A percentile compares a stretch with the other conserved stretches of the same genome.
Evolutionary conservation across 2,329 filamentous ascomycete genomes (phyloP).

Genomic region (Hypoxylon sp.): DNA sequence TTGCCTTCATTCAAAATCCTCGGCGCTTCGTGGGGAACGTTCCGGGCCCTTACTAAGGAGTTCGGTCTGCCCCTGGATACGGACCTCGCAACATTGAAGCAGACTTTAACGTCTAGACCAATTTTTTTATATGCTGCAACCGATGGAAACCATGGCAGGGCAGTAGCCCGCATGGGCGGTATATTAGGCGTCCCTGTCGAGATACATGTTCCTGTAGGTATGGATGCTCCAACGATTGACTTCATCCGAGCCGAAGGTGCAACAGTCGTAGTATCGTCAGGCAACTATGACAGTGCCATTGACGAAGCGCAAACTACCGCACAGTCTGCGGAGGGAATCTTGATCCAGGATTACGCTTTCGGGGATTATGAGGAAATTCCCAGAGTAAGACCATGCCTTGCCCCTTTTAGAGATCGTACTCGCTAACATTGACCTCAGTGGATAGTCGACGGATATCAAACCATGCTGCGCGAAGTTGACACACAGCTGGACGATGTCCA

Average conservation of each 20-base stretch:
- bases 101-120: slow-evolving; percentile 38
- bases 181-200: slow-evolving; percentile 61
- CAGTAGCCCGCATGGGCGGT: slow-evolving; percentile 71
- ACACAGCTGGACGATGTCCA: slow-evolving; percentile 57
- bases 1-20: slow-evolving; percentile 74
- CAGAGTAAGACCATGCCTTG: slow-evolving; percentile 42
- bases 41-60: slow-evolving; percentile 59
- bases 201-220: slow-evolving; percentile 69
- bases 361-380: slow-evolving; percentile 72
- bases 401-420: too few relatives aligned
- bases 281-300: slow-evolving; percentile 71
- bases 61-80: slow-evolving; percentile 53
- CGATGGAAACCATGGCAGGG: slow-evolving; percentile 78
- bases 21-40: slow-evolving; percentile 76
- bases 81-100: slow-evolving; percentile 54
- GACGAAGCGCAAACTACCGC: slow-evolving; percentile 55
- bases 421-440: slow-evolving; percentile 53
- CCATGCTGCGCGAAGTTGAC: slow-evolving; percentile 73
- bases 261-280: slow-evolving; percentile 60
- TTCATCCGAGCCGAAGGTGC: slow-evolving; percentile 70
- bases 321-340: slow-evolving; percentile 53
- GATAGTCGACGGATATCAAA: slow-evolving; percentile 79
- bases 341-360: slow-evolving; percentile 75
- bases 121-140: slow-evolving; percentile 70
- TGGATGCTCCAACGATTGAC: slow-evolving; percentile 60